Evolutionary conservation across 352 stramenopile genomes (phyloP), one percentile per base, ranked within the genome.

Genomic region (Phytopythium vexans): DNA sequence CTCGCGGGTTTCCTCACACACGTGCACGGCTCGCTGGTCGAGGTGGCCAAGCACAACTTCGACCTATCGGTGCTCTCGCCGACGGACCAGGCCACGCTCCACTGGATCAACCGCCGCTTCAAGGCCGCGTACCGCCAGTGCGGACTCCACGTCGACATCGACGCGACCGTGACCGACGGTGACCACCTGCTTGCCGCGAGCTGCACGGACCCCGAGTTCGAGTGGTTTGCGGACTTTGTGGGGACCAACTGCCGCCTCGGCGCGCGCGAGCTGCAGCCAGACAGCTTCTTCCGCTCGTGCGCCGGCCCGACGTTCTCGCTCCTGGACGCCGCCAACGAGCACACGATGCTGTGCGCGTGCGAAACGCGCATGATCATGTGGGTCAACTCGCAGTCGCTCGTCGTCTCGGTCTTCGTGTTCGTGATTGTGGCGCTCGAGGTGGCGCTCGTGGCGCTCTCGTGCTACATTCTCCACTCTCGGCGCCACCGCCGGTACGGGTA

Each of bases 371-470:
- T 93, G 68, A 78, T 93, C 57, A 72, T 60, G 38, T 93, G 80
- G 80, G 75, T 89, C 15, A 82, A 93, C 62, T 74, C 91, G 62
- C 80, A 93, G 60, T 89, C 77, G 15, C 52, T 87, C 45, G 65
- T 90, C 33, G 82, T 92, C 39, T 74, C 78, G 1, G 80, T 90
- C 11, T 88, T 91, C 53, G 78, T 93, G 32, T 85, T 84, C 54
- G 80, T 78, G 41, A 87, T 93, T 49, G 83, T 86, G 47, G 72
- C 81, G 53, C 81, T 93, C 39, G 83, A 93, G 67, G 86, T 91
- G 41, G 74, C 80, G 62, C 64, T 93, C 11, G 83, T 93, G 52
- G 54, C 70, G 46, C 66, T 93, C 34, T 91, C 80, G 59, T 93
- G 77, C 67, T 93, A 93, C 66, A 73, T 93, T 43, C 88, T 93